Evolutionary conservation across 2,329 filamentous ascomycete species (phyloP).

Genomic region (Chaetoscypha palmicola): DNA sequence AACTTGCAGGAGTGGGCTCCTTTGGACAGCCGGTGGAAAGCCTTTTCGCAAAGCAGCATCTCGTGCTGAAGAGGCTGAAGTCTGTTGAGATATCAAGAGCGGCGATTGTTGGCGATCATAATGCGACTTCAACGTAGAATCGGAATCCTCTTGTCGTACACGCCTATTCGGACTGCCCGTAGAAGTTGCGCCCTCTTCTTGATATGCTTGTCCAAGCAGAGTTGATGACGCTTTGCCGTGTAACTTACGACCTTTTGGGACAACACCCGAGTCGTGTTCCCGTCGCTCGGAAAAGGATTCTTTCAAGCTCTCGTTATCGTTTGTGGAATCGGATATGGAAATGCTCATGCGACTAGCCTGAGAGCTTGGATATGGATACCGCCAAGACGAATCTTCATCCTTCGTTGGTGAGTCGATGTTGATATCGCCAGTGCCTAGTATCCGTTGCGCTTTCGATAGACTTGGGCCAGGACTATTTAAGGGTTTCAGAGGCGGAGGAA

Average conservation of each 20-base stretch:
- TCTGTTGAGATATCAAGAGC: conserved; percentile 36
- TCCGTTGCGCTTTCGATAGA: conserved; percentile 29
- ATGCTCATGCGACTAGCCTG: conserved; percentile 37
- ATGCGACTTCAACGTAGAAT: conserved; percentile 39
- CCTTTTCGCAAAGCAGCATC: conserved; percentile 35
- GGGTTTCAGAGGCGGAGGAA: background rate
- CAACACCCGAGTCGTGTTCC: conserved; percentile 24
- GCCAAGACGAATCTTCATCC: conserved; percentile 24
- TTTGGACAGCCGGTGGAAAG: conserved; percentile 25
- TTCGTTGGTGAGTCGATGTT: conserved; percentile 37
- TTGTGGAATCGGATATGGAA: conserved; percentile 32
- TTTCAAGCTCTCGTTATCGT: conserved; percentile 21
- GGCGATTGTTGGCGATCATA: conserved; percentile 38
- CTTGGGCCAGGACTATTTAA: conserved; percentile 6
- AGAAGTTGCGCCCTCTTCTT: conserved; percentile 32
- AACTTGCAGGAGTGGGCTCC: conserved; percentile 24
- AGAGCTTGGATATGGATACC: conserved; percentile 20
- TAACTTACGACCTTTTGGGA: conserved; percentile 28
- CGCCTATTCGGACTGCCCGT: conserved; percentile 24
- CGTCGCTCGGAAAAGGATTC: conserved; percentile 18
- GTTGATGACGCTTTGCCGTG: conserved; percentile 40
- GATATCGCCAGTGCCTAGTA: conserved; percentile 34
- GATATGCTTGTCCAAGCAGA: conserved; percentile 34
- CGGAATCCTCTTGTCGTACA: conserved; percentile 34
- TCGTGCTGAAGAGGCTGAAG: conserved; percentile 35